These are phyloP conservation scores for Paramecium caudatum DNA, from an alignment of 73 alveolate species.

Conservation along the genomic window DNA sequence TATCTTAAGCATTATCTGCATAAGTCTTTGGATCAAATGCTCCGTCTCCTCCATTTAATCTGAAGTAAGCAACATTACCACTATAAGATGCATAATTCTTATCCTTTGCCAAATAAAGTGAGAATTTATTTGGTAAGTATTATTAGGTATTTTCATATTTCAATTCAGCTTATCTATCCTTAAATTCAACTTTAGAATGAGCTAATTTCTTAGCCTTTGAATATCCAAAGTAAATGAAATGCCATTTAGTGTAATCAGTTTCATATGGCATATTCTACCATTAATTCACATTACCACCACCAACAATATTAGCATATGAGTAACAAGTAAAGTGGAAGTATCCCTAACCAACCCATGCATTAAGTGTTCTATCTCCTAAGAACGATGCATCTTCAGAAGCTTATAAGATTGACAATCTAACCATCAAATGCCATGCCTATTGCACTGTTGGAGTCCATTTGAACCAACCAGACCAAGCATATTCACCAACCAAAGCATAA, in stretches of 20 bases:
- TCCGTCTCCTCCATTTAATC: constrained; percentile 63
- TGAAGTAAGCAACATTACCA: constrained; percentile 64
- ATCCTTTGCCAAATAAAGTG: constrained; percentile 35
- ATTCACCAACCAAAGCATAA: constrained; percentile 28
- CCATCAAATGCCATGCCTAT: constrained; percentile 63
- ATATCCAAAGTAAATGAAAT: constrained; percentile 57
- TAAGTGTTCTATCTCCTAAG: constrained; percentile 61
- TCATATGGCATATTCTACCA: constrained; percentile 29
- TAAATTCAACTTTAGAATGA: constrained; percentile 23
- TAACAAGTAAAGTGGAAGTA: background rate
- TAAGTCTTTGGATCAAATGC: constrained; percentile 54
- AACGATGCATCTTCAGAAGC: background rate
- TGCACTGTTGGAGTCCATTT: constrained; percentile 58
- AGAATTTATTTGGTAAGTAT: constrained; percentile 32
- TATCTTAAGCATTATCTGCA: constrained; percentile 41
- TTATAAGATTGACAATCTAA: background rate
- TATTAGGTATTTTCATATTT: background rate
- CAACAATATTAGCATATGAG: background rate
- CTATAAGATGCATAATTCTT: constrained; percentile 40
- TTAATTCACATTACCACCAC: constrained; percentile 1
- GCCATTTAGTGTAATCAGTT: constrained; percentile 34
- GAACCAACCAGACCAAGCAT: constrained; percentile 66
- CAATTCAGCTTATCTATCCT: background rate
- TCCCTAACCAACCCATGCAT: constrained; percentile 68
- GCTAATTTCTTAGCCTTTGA: constrained; percentile 26